phyloP scores from a whole-genome alignment of 257 asterid species.

The Hygrophila difformis region DNA sequence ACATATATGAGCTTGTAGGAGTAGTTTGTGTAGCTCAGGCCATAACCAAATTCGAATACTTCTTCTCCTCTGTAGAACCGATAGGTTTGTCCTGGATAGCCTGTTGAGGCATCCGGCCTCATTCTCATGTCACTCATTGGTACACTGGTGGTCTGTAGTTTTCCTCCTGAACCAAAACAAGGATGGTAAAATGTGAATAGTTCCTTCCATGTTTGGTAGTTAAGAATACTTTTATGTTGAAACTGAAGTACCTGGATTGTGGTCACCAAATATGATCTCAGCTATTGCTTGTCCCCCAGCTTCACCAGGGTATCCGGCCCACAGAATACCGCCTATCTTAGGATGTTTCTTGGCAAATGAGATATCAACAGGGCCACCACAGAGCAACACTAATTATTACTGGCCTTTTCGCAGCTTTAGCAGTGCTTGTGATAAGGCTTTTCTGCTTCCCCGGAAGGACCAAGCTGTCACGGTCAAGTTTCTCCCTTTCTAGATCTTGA shows the following conservation, averaged over 20 bases:
- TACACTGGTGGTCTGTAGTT: too few species aligned
- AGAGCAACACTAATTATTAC: conserved; percentile 59
- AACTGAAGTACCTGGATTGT: conserved; percentile 81
- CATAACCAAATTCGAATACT: too few species aligned
- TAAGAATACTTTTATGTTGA: too few species aligned
- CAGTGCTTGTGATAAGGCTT: conserved; percentile 40
- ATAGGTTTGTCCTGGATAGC: too few species aligned
- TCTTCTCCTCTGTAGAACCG: too few species aligned
- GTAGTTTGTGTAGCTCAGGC: too few species aligned
- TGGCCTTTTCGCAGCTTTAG: conserved; percentile 52
- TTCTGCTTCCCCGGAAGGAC: conserved; percentile 73
- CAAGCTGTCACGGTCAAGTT: conserved; percentile 45
- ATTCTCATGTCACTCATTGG: too few species aligned
- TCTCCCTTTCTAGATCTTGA: conserved; percentile 51
- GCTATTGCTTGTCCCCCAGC: conserved; percentile 74
- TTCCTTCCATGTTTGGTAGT: too few species aligned
- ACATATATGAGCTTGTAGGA: too few species aligned
- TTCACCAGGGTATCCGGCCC: conserved; percentile 84
- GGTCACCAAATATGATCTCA: conserved; percentile 52
- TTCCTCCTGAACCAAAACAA: too few species aligned
- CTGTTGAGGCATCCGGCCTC: too few species aligned
- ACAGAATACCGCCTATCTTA: conserved; percentile 37
- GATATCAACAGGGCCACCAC: conserved; percentile 78
- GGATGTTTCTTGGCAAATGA: conserved; percentile 51
- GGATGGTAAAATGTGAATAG: too few species aligned